A percentile compares a stretch with the other conserved stretches of the same genome.
Evolutionary conservation across 805 yeast species (phyloP).

Genomic region (Yarrowia yakushimensis): DNA sequence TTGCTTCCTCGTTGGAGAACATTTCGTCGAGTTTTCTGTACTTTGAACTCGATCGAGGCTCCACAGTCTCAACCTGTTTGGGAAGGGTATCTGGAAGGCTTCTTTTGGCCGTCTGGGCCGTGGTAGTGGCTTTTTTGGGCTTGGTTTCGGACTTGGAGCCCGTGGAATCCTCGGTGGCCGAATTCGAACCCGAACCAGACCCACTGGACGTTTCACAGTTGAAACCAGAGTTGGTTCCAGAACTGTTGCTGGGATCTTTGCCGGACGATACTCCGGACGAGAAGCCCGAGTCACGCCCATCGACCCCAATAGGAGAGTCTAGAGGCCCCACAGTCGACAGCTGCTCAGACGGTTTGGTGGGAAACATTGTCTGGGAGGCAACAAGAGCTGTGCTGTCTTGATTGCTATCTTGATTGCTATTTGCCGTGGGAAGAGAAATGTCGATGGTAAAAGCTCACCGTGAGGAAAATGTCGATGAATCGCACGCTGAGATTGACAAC

Average conservation of each 20-base stretch:
- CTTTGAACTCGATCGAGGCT: background rate
- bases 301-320: background rate
- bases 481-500: too few species aligned
- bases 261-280: slow-evolving; percentile 12
- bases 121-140: background rate
- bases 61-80: background rate
- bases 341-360: background rate
- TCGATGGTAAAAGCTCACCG: too few species aligned
- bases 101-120: background rate
- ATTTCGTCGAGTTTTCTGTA: slow-evolving; percentile 21
- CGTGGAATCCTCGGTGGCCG: slow-evolving; percentile 8
- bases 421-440: too few species aligned
- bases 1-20: slow-evolving; percentile 19
- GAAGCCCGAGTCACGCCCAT: slow-evolving; percentile 15
- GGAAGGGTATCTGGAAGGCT: background rate
- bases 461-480: too few species aligned
- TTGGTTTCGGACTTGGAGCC: slow-evolving; percentile 4
- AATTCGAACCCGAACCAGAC: slow-evolving; percentile 15
- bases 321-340: background rate
- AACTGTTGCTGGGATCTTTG: slow-evolving; percentile 3
- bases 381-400: too few species aligned
- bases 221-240: slow-evolving; percentile 12
- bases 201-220: slow-evolving; percentile 5
- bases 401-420: too few species aligned
- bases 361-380: too few species aligned